Conservation (phyloP, 2,329 filamentous ascomycete species). For the Xylariomycetidae sp. region DNA sequence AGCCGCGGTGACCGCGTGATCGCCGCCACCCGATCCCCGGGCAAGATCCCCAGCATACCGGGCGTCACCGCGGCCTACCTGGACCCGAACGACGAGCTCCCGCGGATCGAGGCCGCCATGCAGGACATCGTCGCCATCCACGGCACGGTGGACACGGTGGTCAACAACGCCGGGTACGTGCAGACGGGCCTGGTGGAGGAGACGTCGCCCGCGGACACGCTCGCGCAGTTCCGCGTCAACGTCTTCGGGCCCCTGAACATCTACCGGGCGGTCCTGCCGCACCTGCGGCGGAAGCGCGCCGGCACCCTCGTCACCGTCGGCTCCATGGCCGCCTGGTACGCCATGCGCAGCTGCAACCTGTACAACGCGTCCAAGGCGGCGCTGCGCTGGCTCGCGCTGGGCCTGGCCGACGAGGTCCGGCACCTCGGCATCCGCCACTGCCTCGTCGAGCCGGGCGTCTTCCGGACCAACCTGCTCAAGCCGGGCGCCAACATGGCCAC, state of each 20-base stretch:
- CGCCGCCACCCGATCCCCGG: slow-evolving; percentile 37
- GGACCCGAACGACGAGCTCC: slow-evolving; percentile 34
- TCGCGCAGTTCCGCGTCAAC: slow-evolving; percentile 30
- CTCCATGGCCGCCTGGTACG: slow-evolving; percentile 26
- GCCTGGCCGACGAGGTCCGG: slow-evolving; percentile 24
- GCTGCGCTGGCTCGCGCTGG: slow-evolving; percentile 19
- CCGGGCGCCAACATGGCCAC: slow-evolving; percentile 11
- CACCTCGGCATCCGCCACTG: slow-evolving; percentile 28
- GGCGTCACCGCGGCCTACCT: slow-evolving; percentile 32
- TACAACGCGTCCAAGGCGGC: slow-evolving; percentile 34
- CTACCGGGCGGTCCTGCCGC: slow-evolving; percentile 30
- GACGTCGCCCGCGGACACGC: slow-evolving; percentile 15
- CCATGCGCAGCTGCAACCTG: slow-evolving; percentile 20
- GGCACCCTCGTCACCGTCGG: slow-evolving; percentile 33
- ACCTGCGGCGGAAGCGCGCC: slow-evolving; percentile 25
- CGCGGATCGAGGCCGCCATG: slow-evolving; percentile 30
- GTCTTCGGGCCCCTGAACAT: slow-evolving; percentile 32
- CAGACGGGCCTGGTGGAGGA: slow-evolving; percentile 41
- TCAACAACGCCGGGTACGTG: slow-evolving; percentile 43
- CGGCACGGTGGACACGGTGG: slow-evolving; percentile 38
- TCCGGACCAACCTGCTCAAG: slow-evolving; percentile 27
- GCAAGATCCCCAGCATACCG: slow-evolving; percentile 25
- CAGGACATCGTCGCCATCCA: slow-evolving; percentile 31
- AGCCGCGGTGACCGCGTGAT: slow-evolving; percentile 41
- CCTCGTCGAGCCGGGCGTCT: slow-evolving; percentile 32